These are phyloP conservation scores for Dendrothele bispora DNA, from an alignment of 768 basidiomycete genomes.

Conservation along the genomic window DNA sequence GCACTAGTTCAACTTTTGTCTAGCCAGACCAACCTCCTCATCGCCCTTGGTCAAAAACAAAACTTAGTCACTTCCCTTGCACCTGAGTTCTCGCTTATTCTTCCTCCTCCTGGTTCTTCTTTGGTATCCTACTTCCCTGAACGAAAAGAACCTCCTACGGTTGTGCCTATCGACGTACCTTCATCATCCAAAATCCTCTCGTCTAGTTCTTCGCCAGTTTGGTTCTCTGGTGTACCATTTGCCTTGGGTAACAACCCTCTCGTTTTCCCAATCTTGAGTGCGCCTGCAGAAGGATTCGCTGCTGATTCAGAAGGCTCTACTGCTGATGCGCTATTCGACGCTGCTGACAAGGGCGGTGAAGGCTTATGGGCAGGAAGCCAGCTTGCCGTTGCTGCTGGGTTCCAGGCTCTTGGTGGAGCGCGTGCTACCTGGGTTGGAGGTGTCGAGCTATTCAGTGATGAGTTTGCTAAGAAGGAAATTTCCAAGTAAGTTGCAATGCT, in stretches of 20 bases:
- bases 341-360: constrained; percentile 74
- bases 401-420: constrained; percentile 81
- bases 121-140: constrained; percentile 86
- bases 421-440: constrained; percentile 83
- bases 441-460: constrained; percentile 76
- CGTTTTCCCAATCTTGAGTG: constrained; percentile 78
- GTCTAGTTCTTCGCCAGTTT: constrained; percentile 38
- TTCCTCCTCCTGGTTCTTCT: constrained; percentile 81
- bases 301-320: constrained; percentile 63
- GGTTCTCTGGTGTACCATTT: constrained; percentile 74
- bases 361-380: constrained; percentile 81
- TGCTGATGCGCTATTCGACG: constrained; percentile 66
- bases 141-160: constrained; percentile 58
- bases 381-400: constrained; percentile 79
- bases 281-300: constrained; percentile 74
- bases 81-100: constrained; percentile 88
- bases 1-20: constrained; percentile 70
- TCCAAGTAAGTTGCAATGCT: constrained; percentile 45
- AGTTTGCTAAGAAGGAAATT: constrained; percentile 63
- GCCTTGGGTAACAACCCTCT: constrained; percentile 73
- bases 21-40: constrained; percentile 77
- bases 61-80: constrained; percentile 76
- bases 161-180: constrained; percentile 65
- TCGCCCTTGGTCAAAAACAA: constrained; percentile 77
- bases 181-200: constrained; percentile 37